Base-by-base conservation (phyloP, 202 grass and related monocot genomes). In the Musa balbisiana region DNA sequence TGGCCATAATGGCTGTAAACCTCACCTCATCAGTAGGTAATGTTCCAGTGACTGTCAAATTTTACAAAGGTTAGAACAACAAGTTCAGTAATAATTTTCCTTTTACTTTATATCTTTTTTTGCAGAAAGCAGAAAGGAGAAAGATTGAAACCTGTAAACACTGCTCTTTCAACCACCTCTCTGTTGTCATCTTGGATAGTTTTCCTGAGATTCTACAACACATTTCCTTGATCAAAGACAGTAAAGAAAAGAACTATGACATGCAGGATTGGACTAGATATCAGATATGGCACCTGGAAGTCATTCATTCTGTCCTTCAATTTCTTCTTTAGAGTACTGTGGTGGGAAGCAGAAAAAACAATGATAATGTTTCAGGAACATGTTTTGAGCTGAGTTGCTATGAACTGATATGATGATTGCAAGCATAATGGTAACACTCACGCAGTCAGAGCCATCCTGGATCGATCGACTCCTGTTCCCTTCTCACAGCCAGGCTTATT, bases 391-490 rank as follows among this genome's bases (percentile, higher is more conserved):
- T 68, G 12, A 43, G 10, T 49, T 68, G 26, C 10, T 14, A 15
- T 68, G 15, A 49, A 43, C 25, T 27, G 65, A 49, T 8, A 68
- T 49, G 65, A 68, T 26, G 26, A 17, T 11, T 15, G n/a, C 16
- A 23, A 52, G 4, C 49, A 72, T 11, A 72, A 12, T 52, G 10
- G 1, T 21, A 10, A 23, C 13, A 62, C 69, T 85, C 80, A 97
- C 93, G 79, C 76, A 26, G 86, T 93, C 90, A 97, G 88, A n/a
- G 82, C 85, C 84, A 92, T 91, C 75, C 93, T 97, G 12, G 93
- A 97, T 72, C 88, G 84, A 82, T 97, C 88, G 14, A 97, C 78
- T 15, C 90, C 78, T 1, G 93, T 97, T 24, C 90, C 93, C 76
- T 97, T 91, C 27, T 79, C 90, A 77, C 90, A 97, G 10, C 88